These are phyloP conservation scores for Rickenella mellea DNA, from an alignment of 768 basidiomycete genomes.

Conservation along the genomic window DNA sequence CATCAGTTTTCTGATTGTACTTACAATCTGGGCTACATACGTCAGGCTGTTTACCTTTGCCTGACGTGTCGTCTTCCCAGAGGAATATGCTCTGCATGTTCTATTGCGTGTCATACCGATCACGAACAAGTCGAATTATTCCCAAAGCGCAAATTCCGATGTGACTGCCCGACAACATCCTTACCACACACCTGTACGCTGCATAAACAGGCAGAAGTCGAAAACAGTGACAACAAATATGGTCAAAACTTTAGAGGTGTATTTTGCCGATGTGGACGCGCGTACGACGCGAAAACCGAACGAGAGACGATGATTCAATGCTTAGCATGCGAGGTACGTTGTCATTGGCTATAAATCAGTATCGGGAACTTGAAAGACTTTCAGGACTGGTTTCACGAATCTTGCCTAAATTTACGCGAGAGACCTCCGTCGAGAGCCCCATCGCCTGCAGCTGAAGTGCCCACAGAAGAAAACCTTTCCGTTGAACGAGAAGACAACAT, in stretches of 20 bases:
- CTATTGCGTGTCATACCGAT: conserved; percentile 77
- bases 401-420: conserved; percentile 73
- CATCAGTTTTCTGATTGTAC: conserved; percentile 34
- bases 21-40: conserved; percentile 30
- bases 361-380: not conserved
- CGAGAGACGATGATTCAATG: conserved; percentile 86
- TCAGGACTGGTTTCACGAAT: conserved; percentile 90
- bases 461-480: conserved; percentile 15
- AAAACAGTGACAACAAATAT: conserved; percentile 54
- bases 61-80: conserved; percentile 57
- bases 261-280: conserved; percentile 68
- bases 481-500: not conserved
- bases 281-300: conserved; percentile 67
- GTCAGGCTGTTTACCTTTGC: conserved; percentile 79
- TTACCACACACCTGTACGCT: conserved; percentile 56
- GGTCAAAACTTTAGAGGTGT: conserved; percentile 61
- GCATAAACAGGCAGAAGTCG: conserved; percentile 41
- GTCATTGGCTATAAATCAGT: not conserved
- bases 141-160: conserved; percentile 74
- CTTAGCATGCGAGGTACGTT: conserved; percentile 69
- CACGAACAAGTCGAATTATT: conserved; percentile 85
- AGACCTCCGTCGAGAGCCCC: conserved; percentile 42
- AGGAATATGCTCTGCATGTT: conserved; percentile 77
- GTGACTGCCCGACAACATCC: conserved; percentile 71
- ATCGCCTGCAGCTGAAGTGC: conserved; percentile 13